These are phyloP conservation scores for Seiridium unicorne DNA, from an alignment of 2,329 filamentous ascomycete genomes.

Conservation along the genomic window DNA sequence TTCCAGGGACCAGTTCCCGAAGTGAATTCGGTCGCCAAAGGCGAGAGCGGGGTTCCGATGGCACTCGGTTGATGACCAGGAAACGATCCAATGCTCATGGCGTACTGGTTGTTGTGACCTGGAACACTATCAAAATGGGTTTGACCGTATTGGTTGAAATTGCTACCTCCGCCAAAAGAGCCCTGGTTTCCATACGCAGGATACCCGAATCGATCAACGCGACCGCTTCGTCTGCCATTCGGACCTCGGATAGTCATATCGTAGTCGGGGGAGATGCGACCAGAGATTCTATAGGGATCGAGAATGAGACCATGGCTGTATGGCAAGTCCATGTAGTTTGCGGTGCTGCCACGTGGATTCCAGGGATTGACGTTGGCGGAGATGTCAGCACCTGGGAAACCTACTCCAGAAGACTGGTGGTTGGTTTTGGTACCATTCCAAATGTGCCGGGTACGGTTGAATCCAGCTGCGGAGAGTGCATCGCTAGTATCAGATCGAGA, in stretches of 20 bases:
- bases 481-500: constrained; percentile 57
- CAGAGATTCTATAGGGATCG: constrained; percentile 39
- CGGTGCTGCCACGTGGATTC: constrained; percentile 41
- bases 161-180: constrained; percentile 30
- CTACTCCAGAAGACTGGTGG: constrained; percentile 18
- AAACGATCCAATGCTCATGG: constrained; percentile 31
- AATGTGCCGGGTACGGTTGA: constrained; percentile 53
- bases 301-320: constrained; percentile 22
- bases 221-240: constrained; percentile 42
- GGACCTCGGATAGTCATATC: constrained; percentile 45
- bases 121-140: constrained; percentile 35
- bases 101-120: constrained; percentile 29
- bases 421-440: constrained; percentile 50
- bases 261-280: constrained; percentile 47
- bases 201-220: constrained; percentile 41
- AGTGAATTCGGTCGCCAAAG: constrained; percentile 73
- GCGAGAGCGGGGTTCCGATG: constrained; percentile 62
- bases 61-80: constrained; percentile 22
- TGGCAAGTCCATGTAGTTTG: constrained; percentile 41
- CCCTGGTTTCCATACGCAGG: constrained; percentile 30
- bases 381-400: constrained; percentile 30
- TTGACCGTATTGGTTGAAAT: constrained; percentile 28
- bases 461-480: constrained; percentile 46
- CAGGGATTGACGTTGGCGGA: constrained; percentile 42
- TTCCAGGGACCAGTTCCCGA: constrained; percentile 48